phyloP scores from a whole-genome alignment of 768 basidiomycete genomes.

The Russula sp. region DNA sequence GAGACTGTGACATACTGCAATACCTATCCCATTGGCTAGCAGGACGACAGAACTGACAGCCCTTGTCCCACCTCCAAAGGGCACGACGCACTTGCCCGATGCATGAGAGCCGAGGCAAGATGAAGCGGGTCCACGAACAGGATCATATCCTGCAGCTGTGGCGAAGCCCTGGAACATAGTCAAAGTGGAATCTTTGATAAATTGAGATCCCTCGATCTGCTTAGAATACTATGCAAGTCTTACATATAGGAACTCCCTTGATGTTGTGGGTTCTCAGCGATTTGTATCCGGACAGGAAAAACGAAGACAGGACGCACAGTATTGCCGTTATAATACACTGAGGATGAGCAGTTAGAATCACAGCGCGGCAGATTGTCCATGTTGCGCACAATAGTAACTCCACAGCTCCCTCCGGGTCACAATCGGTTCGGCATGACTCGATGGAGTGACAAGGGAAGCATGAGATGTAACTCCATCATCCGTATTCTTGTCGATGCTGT shows the following conservation, averaged over 20 bases:
- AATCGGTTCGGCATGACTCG: conserved; percentile 45
- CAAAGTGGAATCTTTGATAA: conserved; percentile 42
- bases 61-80: conserved; percentile 68
- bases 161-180: conserved; percentile 71
- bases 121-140: conserved; percentile 58
- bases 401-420: conserved; percentile 73
- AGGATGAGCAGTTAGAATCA: conserved; percentile 1
- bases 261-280: not conserved
- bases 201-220: too few species aligned
- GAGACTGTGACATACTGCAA: conserved; percentile 43
- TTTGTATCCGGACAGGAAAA: not conserved
- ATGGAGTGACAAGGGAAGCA: not conserved
- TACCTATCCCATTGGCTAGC: conserved; percentile 69
- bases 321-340: conserved; percentile 79
- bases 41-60: conserved; percentile 71
- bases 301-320: conserved; percentile 42
- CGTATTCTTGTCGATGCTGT: too few species aligned
- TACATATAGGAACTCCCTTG: conserved; percentile 57
- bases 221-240: too few species aligned
- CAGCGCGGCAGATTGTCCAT: not conserved
- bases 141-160: conserved; percentile 67
- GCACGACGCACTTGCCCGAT: conserved; percentile 70
- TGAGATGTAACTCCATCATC: too few species aligned
- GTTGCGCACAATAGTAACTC: conserved; percentile 64
- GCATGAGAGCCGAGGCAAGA: conserved; percentile 50